Conservation (phyloP, 208 protist species). For the Acanthamoeba triangularis region DNA sequence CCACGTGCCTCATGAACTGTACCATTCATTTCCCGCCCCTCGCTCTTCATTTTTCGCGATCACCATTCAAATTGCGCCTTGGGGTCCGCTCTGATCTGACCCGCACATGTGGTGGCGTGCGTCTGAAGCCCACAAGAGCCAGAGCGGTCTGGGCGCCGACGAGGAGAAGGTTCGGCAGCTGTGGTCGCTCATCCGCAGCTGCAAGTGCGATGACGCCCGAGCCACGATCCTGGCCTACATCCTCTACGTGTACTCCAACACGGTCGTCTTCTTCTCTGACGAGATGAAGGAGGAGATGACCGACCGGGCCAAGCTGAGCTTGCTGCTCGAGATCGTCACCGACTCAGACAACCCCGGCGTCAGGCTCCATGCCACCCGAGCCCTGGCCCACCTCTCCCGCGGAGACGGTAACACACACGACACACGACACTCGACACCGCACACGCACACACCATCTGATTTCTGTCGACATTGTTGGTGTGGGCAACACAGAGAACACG, state of each 20-base stretch:
- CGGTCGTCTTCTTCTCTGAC: neutral
- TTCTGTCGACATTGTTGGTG: too few species aligned
- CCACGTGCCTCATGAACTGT: constrained; percentile 17
- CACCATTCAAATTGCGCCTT: neutral
- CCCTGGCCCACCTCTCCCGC: neutral
- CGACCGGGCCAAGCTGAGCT: neutral
- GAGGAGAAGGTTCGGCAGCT: neutral
- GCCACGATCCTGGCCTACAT: neutral
- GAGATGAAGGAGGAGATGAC: neutral
- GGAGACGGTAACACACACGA: neutral
- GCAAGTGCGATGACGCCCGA: neutral
- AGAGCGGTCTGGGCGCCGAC: neutral
- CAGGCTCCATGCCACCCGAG: neutral
- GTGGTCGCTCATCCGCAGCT: neutral
- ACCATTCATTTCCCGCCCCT: neutral
- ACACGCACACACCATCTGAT: neutral
- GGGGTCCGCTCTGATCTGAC: neutral
- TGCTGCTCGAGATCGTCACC: constrained; percentile 3
- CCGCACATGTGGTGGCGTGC: neutral
- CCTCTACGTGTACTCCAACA: neutral
- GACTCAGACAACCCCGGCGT: neutral
- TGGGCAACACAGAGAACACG: neutral
- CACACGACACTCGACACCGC: neutral
- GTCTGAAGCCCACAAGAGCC: neutral
- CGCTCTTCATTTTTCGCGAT: neutral